phyloP scores from a whole-genome alignment of 1,284 basidiomycete genomes.

The Puccinia novopanici region DNA sequence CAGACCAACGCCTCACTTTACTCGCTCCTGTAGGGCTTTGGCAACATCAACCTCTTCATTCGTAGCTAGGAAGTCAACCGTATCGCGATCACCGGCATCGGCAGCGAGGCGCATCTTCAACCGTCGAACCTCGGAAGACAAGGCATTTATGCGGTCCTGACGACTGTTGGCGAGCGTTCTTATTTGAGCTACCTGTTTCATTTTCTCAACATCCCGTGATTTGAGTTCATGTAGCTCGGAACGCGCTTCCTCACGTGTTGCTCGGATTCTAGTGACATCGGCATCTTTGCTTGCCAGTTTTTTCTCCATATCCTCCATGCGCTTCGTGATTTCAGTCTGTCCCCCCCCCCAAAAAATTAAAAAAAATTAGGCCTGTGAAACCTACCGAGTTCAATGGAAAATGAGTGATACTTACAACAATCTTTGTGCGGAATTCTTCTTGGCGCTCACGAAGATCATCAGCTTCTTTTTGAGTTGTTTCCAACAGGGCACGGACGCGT shows the following conservation, averaged over 20 bases:
- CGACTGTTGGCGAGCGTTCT: conserved; percentile 72
- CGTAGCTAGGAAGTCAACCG: conserved; percentile 70
- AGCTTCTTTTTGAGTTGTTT: conserved; percentile 53
- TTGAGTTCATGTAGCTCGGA: conserved; percentile 75
- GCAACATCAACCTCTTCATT: conserved; percentile 68
- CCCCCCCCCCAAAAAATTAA: not conserved
- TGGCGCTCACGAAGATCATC: conserved; percentile 54
- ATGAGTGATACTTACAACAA: conserved; percentile 51
- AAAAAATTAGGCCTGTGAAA: not conserved
- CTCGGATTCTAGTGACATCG: conserved; percentile 75
- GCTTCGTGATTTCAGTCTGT: conserved; percentile 46
- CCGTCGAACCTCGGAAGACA: conserved; percentile 75
- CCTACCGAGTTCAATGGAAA: not conserved
- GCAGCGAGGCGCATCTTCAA: conserved; percentile 78
- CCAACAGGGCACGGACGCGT: conserved; percentile 52
- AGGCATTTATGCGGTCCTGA: conserved; percentile 73
- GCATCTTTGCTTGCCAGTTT: conserved; percentile 64
- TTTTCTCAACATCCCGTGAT: conserved; percentile 69
- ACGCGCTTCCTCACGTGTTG: conserved; percentile 73
- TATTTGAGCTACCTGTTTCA: conserved; percentile 70
- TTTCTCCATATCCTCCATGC: conserved; percentile 52
- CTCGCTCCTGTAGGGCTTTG: conserved; percentile 66
- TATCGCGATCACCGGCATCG: conserved; percentile 69
- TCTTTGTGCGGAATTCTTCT: conserved; percentile 52
- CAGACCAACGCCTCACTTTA: conserved; percentile 64